These are phyloP conservation scores for Zea mays DNA, from an alignment of 176 grass and related monocot species.

Conservation along the genomic window DNA sequence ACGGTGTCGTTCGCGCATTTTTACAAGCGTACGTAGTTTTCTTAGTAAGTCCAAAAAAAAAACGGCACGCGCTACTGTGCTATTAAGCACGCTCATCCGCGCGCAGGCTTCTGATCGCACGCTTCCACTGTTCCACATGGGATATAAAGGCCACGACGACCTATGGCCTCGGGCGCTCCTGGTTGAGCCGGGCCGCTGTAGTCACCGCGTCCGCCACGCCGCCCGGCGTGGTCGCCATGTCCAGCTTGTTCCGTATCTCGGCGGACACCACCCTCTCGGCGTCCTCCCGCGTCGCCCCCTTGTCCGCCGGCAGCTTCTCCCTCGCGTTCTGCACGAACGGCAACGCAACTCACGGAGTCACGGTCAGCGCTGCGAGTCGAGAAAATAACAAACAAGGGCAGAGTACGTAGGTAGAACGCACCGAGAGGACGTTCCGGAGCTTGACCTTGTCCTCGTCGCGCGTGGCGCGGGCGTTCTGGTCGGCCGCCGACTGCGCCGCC, in stretches of 20 bases:
- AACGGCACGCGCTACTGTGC: background rate
- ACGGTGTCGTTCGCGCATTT: background rate
- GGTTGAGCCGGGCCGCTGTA: constrained; percentile 63
- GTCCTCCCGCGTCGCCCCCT: constrained; percentile 50
- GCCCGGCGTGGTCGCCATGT: constrained; percentile 29
- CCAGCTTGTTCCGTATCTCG: constrained; percentile 49
- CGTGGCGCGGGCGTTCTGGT: constrained; percentile 33
- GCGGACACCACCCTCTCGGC: constrained; percentile 49
- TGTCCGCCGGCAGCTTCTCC: constrained; percentile 49
- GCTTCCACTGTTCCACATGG: background rate
- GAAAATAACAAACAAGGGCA: background rate
- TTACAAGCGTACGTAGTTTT: background rate
- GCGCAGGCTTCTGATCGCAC: background rate
- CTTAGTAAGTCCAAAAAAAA: background rate
- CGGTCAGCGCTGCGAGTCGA: too few species aligned
- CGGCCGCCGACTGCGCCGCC: constrained; percentile 42
- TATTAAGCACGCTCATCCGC: background rate
- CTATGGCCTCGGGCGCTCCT: constrained; percentile 32
- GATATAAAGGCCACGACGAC: background rate
- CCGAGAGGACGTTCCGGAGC: constrained; percentile 57
- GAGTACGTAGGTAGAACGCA: background rate
- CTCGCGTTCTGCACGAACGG: constrained; percentile 48
- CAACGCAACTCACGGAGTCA: background rate
- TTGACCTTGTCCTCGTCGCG: constrained; percentile 50
- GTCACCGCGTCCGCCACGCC: constrained; percentile 57